These are phyloP conservation scores for Aspergillus latus DNA, from an alignment of 2,329 filamentous ascomycete genomes.

Conservation along the genomic window DNA sequence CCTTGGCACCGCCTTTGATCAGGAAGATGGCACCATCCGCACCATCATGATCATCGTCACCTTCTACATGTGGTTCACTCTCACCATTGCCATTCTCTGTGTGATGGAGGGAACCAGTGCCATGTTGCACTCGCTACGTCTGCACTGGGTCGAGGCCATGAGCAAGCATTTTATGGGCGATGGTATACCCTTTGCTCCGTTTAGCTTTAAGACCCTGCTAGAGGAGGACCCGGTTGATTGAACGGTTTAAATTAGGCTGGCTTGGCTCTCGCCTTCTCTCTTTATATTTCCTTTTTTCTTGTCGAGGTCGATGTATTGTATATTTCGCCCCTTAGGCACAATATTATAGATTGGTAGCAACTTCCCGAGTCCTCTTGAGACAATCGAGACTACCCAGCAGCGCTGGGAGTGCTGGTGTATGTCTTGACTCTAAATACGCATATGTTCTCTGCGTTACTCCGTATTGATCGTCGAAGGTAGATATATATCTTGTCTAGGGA, in stretches of 20 bases:
- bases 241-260: not conserved
- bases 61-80: conserved; percentile 87
- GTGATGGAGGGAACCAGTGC: conserved; percentile 96
- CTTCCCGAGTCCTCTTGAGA: not conserved
- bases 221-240: conserved; percentile 69
- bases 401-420: not conserved
- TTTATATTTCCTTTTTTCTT: conserved; percentile 1
- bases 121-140: conserved; percentile 87
- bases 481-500: no score
- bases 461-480: no score
- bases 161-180: conserved; percentile 95
- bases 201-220: conserved; percentile 79
- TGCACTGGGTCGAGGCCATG: conserved; percentile 98
- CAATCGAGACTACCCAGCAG: not conserved
- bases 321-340: conserved; percentile 2
- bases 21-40: conserved; percentile 62
- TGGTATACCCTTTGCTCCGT: conserved; percentile 82
- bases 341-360: conserved; percentile 1
- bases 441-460: no score
- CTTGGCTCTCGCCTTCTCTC: conserved; percentile 11
- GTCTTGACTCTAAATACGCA: no score
- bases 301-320: conserved; percentile 13
- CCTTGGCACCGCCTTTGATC: conserved; percentile 70
- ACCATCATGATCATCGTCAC: conserved; percentile 77
- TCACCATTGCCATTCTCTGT: conserved; percentile 77